Conservation (phyloP, 2,329 filamentous ascomycete genomes). For the Pseudogymnoascus verrucosus region DNA sequence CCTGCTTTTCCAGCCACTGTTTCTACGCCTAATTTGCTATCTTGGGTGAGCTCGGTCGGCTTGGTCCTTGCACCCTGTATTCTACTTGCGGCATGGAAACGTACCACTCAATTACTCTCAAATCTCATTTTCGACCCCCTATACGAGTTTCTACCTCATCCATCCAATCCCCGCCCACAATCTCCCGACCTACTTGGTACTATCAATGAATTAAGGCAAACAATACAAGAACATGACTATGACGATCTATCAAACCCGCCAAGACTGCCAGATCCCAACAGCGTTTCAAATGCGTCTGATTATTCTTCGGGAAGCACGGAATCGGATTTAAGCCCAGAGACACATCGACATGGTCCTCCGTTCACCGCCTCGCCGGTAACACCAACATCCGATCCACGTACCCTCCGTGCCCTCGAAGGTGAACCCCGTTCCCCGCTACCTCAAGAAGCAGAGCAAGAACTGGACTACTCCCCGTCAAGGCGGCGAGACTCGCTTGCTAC, state of each 20-base stretch:
- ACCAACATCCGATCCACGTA: conserved; percentile 19
- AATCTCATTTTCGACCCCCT: conserved; percentile 23
- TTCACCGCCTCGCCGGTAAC: neutral
- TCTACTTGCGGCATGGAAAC: conserved; percentile 20
- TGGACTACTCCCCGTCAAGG: conserved; percentile 12
- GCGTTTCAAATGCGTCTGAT: neutral
- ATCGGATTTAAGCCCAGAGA: neutral
- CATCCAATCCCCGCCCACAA: conserved; percentile 20
- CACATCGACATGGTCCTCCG: neutral
- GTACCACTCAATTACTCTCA: conserved; percentile 18
- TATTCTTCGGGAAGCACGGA: neutral
- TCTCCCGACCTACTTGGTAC: conserved; percentile 16
- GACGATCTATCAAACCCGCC: neutral
- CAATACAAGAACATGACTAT: conserved; percentile 7
- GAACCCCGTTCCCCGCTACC: conserved; percentile 13
- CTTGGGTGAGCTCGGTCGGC: conserved; percentile 16
- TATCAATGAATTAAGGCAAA: conserved; percentile 19
- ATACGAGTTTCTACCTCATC: conserved; percentile 24
- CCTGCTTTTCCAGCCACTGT: conserved; percentile 14
- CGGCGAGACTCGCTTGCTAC: conserved; percentile 20
- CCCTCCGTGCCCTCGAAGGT: conserved; percentile 26
- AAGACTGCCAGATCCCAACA: neutral
- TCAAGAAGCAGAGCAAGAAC: conserved; percentile 9
- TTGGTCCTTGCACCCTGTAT: conserved; percentile 21
- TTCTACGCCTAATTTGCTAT: conserved; percentile 13